Evolutionary conservation across 1,139 yeast species (phyloP), one percentile per base, ranked within the genome.

Genomic region (Torulaspora pretoriensis): DNA sequence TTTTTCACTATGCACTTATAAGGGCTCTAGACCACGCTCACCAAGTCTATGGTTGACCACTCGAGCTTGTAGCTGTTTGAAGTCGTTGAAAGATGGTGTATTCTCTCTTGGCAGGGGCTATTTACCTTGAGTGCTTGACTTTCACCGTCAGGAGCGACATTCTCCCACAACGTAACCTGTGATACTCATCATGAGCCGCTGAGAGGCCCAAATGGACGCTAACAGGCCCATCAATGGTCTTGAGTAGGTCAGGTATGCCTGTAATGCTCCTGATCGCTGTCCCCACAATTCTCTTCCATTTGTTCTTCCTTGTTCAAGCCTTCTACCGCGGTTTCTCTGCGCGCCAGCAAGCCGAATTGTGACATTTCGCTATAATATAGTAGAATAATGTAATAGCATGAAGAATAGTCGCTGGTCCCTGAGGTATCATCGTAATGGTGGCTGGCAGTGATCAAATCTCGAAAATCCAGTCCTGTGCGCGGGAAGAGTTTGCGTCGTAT

Each of bases 401-500:
- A 19, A 7, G 7, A 5, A 19, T 19, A 19, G 22, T 19, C 22
- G 22, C 22, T 19, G 22, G 7, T 19, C 22, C 4, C 5, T 7
- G 7, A 5, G 7, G 22, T 19, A 19, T 4, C 2, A 35, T 16
- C 16, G 24, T 30, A 24, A 13, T 38, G 26, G 31, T 14, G 12
- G 16, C 25, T 13, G 31, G 35, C 16, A 24, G 26, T 12, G 27
- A 27, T 16, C 35, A 25, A 9, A 31, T 38, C 7, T 38, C 41
- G 9, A 30, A 10, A n/a, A 38, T 38, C 10, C 25, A 17, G 9
- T 12, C 35, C 19, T 38, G 41, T 30, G 16, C 41, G 12, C 25
- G 25, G 30, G 41, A 38, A 16, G 41, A 38, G 19, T 22, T 38
- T 22, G 41, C 41, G 9, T 31, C 35, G 31, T 38, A 29, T 23